phyloP scores from a whole-genome alignment of 495 filamentous ascomycete species.

The Penicillium pulvis region DNA sequence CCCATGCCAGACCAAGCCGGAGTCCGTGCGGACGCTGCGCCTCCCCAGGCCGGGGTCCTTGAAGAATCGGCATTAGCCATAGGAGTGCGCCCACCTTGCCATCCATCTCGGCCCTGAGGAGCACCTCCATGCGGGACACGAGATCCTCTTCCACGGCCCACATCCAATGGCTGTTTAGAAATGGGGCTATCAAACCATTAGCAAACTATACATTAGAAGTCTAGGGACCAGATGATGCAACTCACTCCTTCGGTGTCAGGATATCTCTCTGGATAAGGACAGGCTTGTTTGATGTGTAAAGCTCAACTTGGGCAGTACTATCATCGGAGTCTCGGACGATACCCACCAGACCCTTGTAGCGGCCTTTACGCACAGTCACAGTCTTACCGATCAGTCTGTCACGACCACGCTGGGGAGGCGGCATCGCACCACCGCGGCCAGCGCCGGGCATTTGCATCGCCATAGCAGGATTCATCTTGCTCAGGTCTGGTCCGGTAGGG shows the following conservation, averaged over 20 bases:
- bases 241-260: constrained; percentile 78
- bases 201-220: constrained; percentile 13
- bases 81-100: constrained; percentile 70
- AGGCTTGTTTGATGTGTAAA: constrained; percentile 88
- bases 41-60: constrained; percentile 72
- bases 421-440: constrained; percentile 54
- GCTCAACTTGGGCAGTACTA: constrained; percentile 79
- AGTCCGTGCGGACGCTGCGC: constrained; percentile 48
- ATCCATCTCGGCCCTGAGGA: constrained; percentile 38
- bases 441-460: constrained; percentile 53
- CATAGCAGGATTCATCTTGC: constrained; percentile 90
- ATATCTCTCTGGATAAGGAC: constrained; percentile 78
- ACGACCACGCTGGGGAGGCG: constrained; percentile 75
- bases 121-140: constrained; percentile 49
- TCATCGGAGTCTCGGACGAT: constrained; percentile 94
- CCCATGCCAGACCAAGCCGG: constrained; percentile 61
- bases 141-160: constrained; percentile 56
- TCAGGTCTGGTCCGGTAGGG: constrained; percentile 71
- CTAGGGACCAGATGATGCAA: constrained; percentile 13
- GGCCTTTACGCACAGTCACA: constrained; percentile 78
- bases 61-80: constrained; percentile 59
- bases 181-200: constrained; percentile 48
- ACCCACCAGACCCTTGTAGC: constrained; percentile 89
- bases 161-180: constrained; percentile 73
- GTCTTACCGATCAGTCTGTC: constrained; percentile 92